A percentile compares a stretch with the other conserved stretches of the same genome.
phyloP scores from a whole-genome alignment of 2,329 filamentous ascomycete genomes.

The Achaetomium macrosporum region DNA sequence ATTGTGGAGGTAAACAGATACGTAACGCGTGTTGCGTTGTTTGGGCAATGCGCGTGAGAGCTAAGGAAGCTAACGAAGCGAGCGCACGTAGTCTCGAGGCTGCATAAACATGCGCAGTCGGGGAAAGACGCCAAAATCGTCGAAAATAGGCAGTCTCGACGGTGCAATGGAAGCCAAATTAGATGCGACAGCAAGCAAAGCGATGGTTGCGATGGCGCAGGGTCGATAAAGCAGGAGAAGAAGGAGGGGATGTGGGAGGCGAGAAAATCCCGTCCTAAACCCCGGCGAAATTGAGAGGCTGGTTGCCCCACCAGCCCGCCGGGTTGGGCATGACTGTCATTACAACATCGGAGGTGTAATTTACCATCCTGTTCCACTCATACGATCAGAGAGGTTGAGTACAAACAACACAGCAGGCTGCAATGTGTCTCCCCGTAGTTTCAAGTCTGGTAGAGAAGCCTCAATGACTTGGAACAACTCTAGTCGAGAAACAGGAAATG shows the following conservation, averaged over 20 bases:
- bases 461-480: too few relatives aligned
- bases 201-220: conserved; percentile 17
- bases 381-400: too few relatives aligned
- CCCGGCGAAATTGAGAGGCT: too few relatives aligned
- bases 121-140: conserved; percentile 3
- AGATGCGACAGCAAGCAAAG: conserved; percentile 26
- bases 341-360: too few relatives aligned
- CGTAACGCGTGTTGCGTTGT: conserved; percentile 20
- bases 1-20: conserved; percentile 23
- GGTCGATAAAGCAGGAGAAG: conserved; percentile 13
- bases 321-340: too few relatives aligned
- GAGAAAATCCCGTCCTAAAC: too few relatives aligned
- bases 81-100: background rate
- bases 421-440: too few relatives aligned
- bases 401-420: too few relatives aligned
- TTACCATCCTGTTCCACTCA: too few relatives aligned
- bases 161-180: conserved; percentile 14
- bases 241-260: conserved; percentile 2
- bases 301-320: too few relatives aligned
- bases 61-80: background rate
- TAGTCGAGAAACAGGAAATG: too few relatives aligned
- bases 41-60: conserved; percentile 16
- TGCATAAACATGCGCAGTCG: conserved; percentile 4
- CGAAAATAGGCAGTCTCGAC: conserved; percentile 3
- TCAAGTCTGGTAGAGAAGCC: too few relatives aligned